A percentile compares a stretch with the other conserved stretches of the same genome.
phyloP scores from a whole-genome alignment of 768 basidiomycete genomes.

The Coprinopsis marcescibilis region DNA sequence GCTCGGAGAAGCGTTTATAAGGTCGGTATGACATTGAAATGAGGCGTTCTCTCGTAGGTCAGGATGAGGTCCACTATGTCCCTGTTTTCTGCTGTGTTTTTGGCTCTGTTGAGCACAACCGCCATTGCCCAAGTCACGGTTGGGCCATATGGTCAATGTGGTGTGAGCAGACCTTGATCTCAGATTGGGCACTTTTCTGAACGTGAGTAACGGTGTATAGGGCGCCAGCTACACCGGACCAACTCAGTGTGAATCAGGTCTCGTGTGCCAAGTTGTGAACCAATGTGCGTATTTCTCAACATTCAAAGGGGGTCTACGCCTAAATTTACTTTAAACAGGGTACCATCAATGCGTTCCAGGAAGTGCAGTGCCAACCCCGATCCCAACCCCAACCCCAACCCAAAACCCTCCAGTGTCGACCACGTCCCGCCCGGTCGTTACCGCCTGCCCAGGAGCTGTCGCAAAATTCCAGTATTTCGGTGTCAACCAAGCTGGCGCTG shows the following conservation, averaged over 20 bases:
- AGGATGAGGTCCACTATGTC: conserved; percentile 19
- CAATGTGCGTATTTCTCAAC: conserved; percentile 26
- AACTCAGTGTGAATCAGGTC: conserved; percentile 36
- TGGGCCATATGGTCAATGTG: conserved; percentile 43
- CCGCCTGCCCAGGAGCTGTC: conserved; percentile 9
- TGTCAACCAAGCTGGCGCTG: conserved; percentile 58
- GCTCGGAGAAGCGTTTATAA: not conserved
- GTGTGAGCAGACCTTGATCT: conserved; percentile 22
- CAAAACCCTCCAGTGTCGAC: not conserved
- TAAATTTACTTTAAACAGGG: conserved; percentile 23
- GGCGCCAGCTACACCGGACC: conserved; percentile 36
- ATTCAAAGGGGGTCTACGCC: no score
- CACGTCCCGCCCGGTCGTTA: conserved; percentile 6
- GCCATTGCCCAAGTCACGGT: conserved; percentile 27
- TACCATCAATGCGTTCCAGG: conserved; percentile 41
- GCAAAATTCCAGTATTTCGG: conserved; percentile 51
- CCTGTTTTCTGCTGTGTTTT: conserved; percentile 23
- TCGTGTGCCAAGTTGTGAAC: conserved; percentile 33
- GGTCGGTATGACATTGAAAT: conserved; percentile 9
- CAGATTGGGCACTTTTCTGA: not conserved
- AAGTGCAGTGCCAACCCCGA: conserved; percentile 19
- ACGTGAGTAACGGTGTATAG: conserved; percentile 16
- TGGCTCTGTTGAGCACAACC: conserved; percentile 16
- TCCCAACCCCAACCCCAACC: not conserved
- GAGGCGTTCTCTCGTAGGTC: conserved; percentile 15